Evolutionary conservation across 2,329 filamentous ascomycete species (phyloP), one percentile per base, ranked within the genome.

Genomic region (Beauveria medogensis): DNA sequence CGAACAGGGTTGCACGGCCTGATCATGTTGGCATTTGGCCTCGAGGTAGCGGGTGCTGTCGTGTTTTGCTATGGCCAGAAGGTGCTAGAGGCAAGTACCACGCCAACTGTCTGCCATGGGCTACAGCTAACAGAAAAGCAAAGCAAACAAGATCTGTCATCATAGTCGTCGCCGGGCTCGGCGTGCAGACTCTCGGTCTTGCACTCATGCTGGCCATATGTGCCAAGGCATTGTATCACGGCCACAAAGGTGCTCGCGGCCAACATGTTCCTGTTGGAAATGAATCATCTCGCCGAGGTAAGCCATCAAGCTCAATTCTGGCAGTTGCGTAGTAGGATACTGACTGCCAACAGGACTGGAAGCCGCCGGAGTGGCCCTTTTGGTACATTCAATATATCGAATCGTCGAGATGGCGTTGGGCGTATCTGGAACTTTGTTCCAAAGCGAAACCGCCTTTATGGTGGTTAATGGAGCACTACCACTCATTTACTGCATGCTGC

Each of bases 391-490:
- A 3, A 9, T 52, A 30, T 52, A 59, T 52, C 56, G 56, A 52
- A 59, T 59, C n/a, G 47, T 59, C 34, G 56, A 59, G 24, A 52
- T 59, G 30, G 34, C 46, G 22, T 4, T 44, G 22, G 46, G 56
- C 6, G 2, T 59, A 22, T 52, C 56, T 9, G 56, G 46, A 6
- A 44, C 24, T 8, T 6, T 59, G 4, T 59, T 59, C 16, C 56
- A 59, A 26, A 51, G 56, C 37, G 47, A 59, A 10, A 51, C 24
- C 9, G 56, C 56, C 12, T 59, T 59, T 18, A 59, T 59, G 56
- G 14, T 59, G 2, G 56, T 37, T 1, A 40, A 59, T 30, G 56
- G 56, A 30, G 56, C 56, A 20, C 10, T 59, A 6, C 47, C 56
- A 2, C 24, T 59, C 4, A 10, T 59, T 6, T 51, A 30, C 24